Conservation (phyloP, 176 grass and related monocot species). For the Cenchrus fungigraminus region DNA sequence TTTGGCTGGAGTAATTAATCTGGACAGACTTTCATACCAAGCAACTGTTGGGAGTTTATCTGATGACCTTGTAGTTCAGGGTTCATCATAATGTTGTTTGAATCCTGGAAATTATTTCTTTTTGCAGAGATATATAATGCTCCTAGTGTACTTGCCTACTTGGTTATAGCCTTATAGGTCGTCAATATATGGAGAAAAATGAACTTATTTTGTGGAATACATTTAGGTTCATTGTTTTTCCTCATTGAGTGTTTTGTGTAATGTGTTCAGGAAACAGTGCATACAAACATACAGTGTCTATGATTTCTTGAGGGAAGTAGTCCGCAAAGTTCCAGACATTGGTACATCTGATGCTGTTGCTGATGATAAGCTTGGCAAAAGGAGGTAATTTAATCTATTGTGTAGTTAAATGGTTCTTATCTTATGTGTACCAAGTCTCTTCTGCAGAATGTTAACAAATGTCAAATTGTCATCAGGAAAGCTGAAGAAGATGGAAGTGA, state of each 20-base stretch:
- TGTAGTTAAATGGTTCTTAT: constrained; percentile 15
- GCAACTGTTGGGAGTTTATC: background rate
- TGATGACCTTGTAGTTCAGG: background rate
- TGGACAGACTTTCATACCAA: background rate
- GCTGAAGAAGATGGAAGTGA: constrained; percentile 55
- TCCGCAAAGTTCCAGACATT: constrained; percentile 86
- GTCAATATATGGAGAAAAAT: constrained; percentile 4
- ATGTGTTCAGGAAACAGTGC: constrained; percentile 78
- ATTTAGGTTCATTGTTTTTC: background rate
- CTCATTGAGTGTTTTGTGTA: constrained; percentile 32
- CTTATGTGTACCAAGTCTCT: background rate
- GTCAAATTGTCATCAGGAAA: constrained; percentile 54
- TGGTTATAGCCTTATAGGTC: background rate
- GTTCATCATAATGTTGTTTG: background rate
- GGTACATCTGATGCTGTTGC: constrained; percentile 63
- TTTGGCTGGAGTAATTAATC: background rate
- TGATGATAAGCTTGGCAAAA: constrained; percentile 72
- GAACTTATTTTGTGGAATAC: background rate
- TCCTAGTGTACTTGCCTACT: background rate
- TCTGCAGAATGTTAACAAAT: constrained; percentile 11
- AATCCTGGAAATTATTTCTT: background rate
- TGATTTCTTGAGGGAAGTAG: constrained; percentile 94
- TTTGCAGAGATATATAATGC: background rate
- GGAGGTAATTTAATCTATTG: constrained; percentile 32
- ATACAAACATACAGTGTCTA: constrained; percentile 84